Conservation (phyloP, 257 asterid species). For the Solanum okadae region DNA sequence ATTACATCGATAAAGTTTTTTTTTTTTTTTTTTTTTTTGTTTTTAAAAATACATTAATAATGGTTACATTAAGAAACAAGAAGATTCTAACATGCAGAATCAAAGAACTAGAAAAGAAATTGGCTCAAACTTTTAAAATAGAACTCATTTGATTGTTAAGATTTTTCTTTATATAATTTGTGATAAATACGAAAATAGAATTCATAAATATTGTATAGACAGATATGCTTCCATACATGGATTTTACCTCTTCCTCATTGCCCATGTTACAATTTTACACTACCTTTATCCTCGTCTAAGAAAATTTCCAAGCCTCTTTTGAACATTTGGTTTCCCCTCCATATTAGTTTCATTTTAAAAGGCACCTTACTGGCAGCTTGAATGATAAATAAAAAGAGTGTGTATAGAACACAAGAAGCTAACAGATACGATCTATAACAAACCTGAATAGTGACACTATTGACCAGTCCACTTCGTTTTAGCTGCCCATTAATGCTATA, state of each 20-base stretch:
- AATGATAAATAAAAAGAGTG: not conserved
- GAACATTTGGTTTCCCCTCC: not conserved
- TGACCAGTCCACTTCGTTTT: slow-evolving; percentile 51
- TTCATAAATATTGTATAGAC: not conserved
- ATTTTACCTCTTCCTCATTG: not conserved
- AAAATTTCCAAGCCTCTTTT: not conserved
- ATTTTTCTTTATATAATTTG: not conserved
- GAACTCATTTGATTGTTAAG: not conserved
- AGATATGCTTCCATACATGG: not conserved
- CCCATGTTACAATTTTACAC: not conserved
- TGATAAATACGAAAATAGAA: not conserved
- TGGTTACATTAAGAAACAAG: not conserved
- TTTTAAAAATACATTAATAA: not conserved
- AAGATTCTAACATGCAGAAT: not conserved
- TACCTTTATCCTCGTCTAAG: not conserved
- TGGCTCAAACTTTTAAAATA: not conserved
- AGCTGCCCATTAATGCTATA: slow-evolving; percentile 65
- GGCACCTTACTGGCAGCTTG: not conserved
- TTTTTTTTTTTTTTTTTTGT: no score
- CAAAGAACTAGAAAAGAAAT: not conserved
- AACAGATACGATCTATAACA: not conserved
- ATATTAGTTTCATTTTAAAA: not conserved
- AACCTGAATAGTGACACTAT: slow-evolving; percentile 71
- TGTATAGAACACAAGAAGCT: not conserved
- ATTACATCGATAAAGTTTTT: not conserved